Conservation (phyloP, 257 asterid genomes). For the Solanum tarapatanum region DNA sequence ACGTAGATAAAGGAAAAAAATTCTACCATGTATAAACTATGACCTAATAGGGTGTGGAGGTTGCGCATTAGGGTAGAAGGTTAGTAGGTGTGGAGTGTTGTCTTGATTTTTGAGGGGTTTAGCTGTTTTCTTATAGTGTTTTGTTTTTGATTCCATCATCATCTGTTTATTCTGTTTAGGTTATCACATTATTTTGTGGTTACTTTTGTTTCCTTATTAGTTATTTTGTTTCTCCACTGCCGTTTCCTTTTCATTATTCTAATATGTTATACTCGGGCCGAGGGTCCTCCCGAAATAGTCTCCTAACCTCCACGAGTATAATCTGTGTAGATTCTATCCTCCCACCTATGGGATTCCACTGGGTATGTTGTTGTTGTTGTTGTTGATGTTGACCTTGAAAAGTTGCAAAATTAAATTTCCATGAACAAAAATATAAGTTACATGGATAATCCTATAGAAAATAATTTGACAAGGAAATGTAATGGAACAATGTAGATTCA, state of each 20-base stretch:
- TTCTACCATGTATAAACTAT: neutral
- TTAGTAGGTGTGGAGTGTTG: neutral
- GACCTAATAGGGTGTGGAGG: neutral
- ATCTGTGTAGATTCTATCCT: neutral
- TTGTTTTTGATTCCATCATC: neutral
- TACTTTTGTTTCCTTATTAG: neutral
- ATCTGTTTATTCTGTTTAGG: neutral
- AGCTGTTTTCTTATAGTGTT: neutral
- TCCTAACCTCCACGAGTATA: neutral
- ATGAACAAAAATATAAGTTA: neutral
- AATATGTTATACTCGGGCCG: neutral
- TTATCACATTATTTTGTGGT: neutral
- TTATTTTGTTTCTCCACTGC: neutral
- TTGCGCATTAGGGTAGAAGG: neutral
- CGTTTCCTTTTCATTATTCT: neutral
- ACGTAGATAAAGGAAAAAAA: neutral
- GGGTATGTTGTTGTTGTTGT: neutral
- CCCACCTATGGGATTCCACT: neutral
- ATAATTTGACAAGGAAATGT: neutral
- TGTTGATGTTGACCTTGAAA: neutral
- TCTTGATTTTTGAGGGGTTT: neutral
- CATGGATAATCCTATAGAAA: neutral
- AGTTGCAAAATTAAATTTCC: neutral
- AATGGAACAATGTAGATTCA: neutral
- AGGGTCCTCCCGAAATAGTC: neutral